Percentiles rank a stretch among this genome's conserved stretches.
Conservation (phyloP, 768 basidiomycete genomes). For the Ramaria sp. region DNA sequence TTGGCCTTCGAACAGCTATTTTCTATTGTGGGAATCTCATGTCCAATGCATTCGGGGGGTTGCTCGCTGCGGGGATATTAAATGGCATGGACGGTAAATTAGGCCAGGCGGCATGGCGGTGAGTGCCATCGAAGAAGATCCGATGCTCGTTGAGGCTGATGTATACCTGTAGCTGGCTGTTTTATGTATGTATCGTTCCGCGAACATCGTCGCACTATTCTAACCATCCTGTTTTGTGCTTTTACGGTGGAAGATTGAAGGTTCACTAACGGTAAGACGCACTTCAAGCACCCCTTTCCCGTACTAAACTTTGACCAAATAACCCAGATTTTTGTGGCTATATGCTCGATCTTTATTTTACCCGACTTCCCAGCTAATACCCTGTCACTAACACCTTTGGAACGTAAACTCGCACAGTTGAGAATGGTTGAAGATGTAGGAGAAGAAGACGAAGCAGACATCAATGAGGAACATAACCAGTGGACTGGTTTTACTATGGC, state of each 20-base stretch:
- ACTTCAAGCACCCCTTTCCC: not conserved
- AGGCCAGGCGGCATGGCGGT: slow-evolving; percentile 68
- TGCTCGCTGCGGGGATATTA: slow-evolving; percentile 70
- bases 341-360: slow-evolving; percentile 49
- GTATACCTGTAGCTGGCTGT: slow-evolving; percentile 29
- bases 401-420: slow-evolving; percentile 42
- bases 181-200: slow-evolving; percentile 16
- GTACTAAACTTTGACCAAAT: not conserved
- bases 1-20: slow-evolving; percentile 57
- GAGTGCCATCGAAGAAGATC: slow-evolving; percentile 16
- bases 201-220: not conserved
- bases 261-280: slow-evolving; percentile 24
- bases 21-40: slow-evolving; percentile 65
- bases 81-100: slow-evolving; percentile 57
- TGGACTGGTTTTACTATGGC: slow-evolving; percentile 26
- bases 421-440: slow-evolving; percentile 65
- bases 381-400: slow-evolving; percentile 25
- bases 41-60: slow-evolving; percentile 71
- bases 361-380: slow-evolving; percentile 62
- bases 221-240: not conserved
- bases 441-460: slow-evolving; percentile 49
- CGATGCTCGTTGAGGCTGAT: not conserved
- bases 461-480: slow-evolving; percentile 15
- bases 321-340: slow-evolving; percentile 25
- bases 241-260: slow-evolving; percentile 24